Evolutionary conservation across 768 basidiomycete genomes (phyloP).

Genomic region (Lyophyllum atratum): DNA sequence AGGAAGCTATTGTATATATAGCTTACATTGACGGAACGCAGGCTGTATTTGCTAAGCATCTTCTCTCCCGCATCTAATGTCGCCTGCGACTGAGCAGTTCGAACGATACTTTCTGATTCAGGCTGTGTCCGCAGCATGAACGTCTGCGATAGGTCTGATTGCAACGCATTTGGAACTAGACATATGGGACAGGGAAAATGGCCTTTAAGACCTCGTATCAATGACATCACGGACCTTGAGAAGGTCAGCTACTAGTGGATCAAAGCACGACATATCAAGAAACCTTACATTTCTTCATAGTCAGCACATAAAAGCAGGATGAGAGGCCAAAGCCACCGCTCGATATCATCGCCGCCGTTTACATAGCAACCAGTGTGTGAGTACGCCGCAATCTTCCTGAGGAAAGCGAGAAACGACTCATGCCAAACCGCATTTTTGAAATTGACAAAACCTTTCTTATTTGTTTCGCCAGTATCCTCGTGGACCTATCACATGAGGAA

Average conservation of each 20-base stretch:
- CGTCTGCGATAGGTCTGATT: slow-evolving; percentile 19
- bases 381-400: slow-evolving; percentile 22
- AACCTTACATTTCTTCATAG: slow-evolving; percentile 47
- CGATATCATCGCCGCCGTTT: slow-evolving; percentile 27
- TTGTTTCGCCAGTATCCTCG: slow-evolving; percentile 29
- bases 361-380: slow-evolving; percentile 24
- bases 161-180: slow-evolving; percentile 29
- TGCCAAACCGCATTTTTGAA: slow-evolving; percentile 43
- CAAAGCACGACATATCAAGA: slow-evolving; percentile 1
- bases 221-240: slow-evolving; percentile 38
- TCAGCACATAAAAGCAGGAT: slow-evolving; percentile 41
- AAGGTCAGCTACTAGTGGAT: neutral
- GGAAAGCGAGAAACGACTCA: slow-evolving; percentile 26
- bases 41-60: slow-evolving; percentile 19
- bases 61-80: slow-evolving; percentile 20
- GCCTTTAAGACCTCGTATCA: slow-evolving; percentile 31
- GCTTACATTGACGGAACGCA: slow-evolving; percentile 24
- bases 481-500: slow-evolving; percentile 22
- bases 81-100: slow-evolving; percentile 5
- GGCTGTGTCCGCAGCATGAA: slow-evolving; percentile 19
- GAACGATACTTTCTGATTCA: slow-evolving; percentile 18
- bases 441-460: slow-evolving; percentile 29
- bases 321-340: slow-evolving; percentile 32
- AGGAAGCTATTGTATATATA: neutral
- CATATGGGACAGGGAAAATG: slow-evolving; percentile 40